A percentile compares a stretch with the other conserved stretches of the same genome.
Evolutionary conservation across 148 eudicot species (phyloP).

Genomic region (Rhododendron ferrugineum): DNA sequence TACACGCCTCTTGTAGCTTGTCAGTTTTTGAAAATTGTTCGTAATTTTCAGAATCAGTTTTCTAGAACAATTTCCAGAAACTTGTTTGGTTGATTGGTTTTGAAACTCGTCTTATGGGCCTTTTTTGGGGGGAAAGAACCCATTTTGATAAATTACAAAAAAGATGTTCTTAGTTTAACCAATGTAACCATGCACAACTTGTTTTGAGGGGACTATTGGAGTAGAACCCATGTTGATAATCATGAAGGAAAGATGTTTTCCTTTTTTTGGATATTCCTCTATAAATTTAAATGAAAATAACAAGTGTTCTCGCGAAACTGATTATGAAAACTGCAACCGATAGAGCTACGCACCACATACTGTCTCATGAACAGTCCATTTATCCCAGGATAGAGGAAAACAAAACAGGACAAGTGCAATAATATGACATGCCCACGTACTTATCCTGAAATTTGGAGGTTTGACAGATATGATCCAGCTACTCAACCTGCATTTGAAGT

Average conservation of each 20-base stretch:
- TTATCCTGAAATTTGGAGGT: background rate
- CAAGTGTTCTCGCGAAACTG: background rate
- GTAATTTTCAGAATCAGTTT: background rate
- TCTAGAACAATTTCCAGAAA: background rate
- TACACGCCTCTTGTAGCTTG: background rate
- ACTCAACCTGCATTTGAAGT: background rate
- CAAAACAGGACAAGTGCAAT: background rate
- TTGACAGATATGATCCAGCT: background rate
- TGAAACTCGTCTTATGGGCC: background rate
- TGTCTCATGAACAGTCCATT: background rate
- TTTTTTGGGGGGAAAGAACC: background rate
- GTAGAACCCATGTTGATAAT: background rate
- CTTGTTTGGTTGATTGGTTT: background rate
- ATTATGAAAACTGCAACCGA: background rate
- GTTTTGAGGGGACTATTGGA: background rate
- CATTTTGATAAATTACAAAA: background rate
- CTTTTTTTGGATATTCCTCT: background rate
- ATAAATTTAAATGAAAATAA: background rate
- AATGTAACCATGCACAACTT: background rate
- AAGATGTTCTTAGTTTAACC: background rate
- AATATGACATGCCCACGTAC: background rate
- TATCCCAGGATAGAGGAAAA: background rate
- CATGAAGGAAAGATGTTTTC: background rate
- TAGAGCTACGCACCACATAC: background rate
- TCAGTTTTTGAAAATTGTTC: background rate